phyloP scores from a whole-genome alignment of 2,329 filamentous ascomycete species.

The Claviceps sorghi region DNA sequence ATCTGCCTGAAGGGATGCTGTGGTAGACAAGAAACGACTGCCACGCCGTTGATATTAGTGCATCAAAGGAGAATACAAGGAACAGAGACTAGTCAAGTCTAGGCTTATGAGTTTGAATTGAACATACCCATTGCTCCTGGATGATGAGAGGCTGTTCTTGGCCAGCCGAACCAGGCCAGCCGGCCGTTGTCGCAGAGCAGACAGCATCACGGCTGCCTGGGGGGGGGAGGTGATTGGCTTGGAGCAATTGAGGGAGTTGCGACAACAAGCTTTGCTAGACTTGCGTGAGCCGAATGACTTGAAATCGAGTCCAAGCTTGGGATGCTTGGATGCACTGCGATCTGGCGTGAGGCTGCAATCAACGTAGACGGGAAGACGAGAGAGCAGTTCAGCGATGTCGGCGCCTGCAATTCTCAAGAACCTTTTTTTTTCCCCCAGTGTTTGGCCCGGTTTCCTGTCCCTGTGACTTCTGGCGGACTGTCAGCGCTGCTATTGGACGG shows the following conservation, averaged over 20 bases:
- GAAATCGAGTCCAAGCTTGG: not conserved
- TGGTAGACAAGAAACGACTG: constrained; percentile 37
- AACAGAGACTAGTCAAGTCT: not conserved
- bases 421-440: constrained; percentile 18
- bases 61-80: not conserved
- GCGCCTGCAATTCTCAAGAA: constrained; percentile 9
- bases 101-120: not conserved
- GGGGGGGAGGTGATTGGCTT: not conserved
- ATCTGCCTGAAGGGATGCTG: constrained; percentile 32
- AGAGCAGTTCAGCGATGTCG: constrained; percentile 16
- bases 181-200: constrained; percentile 8
- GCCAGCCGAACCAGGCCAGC: constrained; percentile 7
- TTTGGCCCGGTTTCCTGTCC: constrained; percentile 22
- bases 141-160: constrained; percentile 5
- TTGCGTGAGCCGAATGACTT: not conserved
- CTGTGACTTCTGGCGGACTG: constrained; percentile 14
- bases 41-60: not conserved
- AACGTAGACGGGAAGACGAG: constrained; percentile 5
- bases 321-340: not conserved
- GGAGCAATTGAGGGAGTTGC: not conserved
- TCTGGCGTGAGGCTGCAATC: not conserved
- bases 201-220: constrained; percentile 10
- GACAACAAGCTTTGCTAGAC: not conserved
- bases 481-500: not conserved
- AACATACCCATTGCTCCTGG: constrained; percentile 8